Base-by-base conservation (phyloP, 2,329 filamentous ascomycete species). In the Parastagonospora nodorum region DNA sequence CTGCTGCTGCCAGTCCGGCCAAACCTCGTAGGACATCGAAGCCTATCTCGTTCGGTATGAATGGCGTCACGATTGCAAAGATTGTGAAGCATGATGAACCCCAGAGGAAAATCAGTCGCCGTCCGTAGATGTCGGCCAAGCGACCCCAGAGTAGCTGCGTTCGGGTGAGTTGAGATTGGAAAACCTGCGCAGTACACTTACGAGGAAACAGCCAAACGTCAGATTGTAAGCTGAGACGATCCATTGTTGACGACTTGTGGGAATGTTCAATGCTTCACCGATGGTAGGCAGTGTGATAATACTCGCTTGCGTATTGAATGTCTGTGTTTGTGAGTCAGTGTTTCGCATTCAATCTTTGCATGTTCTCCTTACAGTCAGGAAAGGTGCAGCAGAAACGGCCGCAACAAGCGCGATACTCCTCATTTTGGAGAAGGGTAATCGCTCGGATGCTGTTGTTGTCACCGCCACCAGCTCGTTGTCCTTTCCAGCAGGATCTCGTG, bases 21-120 rank as follows among this genome's bases (percentile, higher is more conserved):
- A 90, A 74, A 0, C 82, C 87, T 2, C 87, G 78, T 59, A 89
- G 83, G 1, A 89, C 50, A 64, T 88, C 81, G 65, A 90, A 88
- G 5, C 80, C 82, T 51, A 89, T 85, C 68, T 90, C 87, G 52
- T 84, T 84, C 0, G 80, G 81, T 11, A 88, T 69, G 60, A 89
- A 88, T 0, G 87, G 85, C 53, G 85, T 85, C 10, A 81, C 75
- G 4, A 86, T 76, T 2, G 83, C 82, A 0, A 82, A 81, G 1
- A 80, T 68, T 0, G 85, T 82, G 6, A 88, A 80, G 80, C 86
- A 88, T 6, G 81, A 78, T 1, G 84, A 86, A 0, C 86, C 86
- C 51, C 77, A 76, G 27, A 88, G 78, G 69, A 88, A 89, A 56
- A 88, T 85, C 38, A 80, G 74, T 8, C 85, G 80, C 66, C 87